phyloP scores from a whole-genome alignment of 208 protist genomes.

The Leishmania mexicana region DNA sequence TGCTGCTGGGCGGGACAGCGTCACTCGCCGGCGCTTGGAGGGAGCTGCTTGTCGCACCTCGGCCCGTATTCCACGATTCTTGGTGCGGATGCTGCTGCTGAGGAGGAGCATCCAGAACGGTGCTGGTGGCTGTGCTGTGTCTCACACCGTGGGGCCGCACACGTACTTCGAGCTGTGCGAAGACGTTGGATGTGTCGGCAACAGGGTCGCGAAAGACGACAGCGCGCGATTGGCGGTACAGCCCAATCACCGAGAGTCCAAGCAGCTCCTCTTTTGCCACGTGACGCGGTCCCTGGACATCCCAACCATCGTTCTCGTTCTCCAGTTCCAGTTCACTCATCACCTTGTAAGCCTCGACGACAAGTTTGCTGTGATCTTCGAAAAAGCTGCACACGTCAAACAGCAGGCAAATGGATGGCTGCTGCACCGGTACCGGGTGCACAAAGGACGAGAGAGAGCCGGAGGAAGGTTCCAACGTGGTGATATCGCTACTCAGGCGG shows the following conservation, averaged over 20 bases:
- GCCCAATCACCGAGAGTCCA: slow-evolving; percentile 75
- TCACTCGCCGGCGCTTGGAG: background rate
- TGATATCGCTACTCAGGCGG: slow-evolving; percentile 75
- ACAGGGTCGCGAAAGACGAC: slow-evolving; percentile 73
- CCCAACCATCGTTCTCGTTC: slow-evolving; percentile 20
- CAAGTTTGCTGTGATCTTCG: slow-evolving; percentile 66
- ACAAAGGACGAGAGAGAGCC: slow-evolving; percentile 87
- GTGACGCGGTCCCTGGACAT: slow-evolving; percentile 34
- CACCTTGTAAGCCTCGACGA: slow-evolving; percentile 84
- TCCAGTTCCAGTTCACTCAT: slow-evolving; percentile 25
- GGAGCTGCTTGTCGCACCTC: background rate
- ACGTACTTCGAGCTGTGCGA: slow-evolving; percentile 31
- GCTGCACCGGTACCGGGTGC: slow-evolving; percentile 73
- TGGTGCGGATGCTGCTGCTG: background rate
- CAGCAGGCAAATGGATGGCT: slow-evolving; percentile 63
- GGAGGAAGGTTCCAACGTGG: slow-evolving; percentile 60
- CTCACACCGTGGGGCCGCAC: background rate
- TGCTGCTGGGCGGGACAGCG: slow-evolving; percentile 1
- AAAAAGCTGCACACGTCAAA: slow-evolving; percentile 73
- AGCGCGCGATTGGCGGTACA: slow-evolving; percentile 71
- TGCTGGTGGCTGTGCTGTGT: background rate
- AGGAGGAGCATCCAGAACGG: background rate
- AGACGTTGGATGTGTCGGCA: slow-evolving; percentile 44
- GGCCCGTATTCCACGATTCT: background rate
- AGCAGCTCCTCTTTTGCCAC: slow-evolving; percentile 75